phyloP scores from a whole-genome alignment of 768 basidiomycete genomes.

The Trametes meyenii region DNA sequence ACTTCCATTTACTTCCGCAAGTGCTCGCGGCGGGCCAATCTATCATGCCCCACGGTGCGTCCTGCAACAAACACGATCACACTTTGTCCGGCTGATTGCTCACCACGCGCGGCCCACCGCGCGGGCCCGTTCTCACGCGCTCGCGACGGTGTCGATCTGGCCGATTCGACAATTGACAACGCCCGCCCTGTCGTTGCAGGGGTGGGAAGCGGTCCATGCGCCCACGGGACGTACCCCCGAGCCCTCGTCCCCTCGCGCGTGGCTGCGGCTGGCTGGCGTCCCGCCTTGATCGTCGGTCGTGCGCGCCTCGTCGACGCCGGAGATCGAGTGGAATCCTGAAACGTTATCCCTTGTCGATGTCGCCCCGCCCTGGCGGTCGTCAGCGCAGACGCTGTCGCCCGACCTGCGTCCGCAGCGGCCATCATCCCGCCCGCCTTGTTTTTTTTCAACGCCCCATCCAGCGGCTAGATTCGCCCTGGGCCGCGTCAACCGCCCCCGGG shows the following conservation, averaged over 20 bases:
- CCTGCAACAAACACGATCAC: neutral
- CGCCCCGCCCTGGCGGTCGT: neutral
- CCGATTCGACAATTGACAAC: neutral
- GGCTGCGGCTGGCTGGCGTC: neutral
- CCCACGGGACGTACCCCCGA: neutral
- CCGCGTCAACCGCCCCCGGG: neutral
- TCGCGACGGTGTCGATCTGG: neutral
- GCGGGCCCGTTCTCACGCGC: neutral
- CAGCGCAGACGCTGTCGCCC: neutral
- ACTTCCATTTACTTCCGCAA: slow-evolving; percentile 17
- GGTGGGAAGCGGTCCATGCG: neutral
- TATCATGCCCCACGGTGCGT: slow-evolving; percentile 5
- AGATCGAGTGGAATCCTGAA: neutral
- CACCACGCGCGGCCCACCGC: neutral
- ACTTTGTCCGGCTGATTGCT: slow-evolving; percentile 2
- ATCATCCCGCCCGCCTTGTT: neutral
- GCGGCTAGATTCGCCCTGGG: slow-evolving; percentile 6
- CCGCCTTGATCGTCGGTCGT: slow-evolving; percentile 6
- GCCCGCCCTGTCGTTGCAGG: neutral
- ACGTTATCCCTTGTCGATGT: neutral
- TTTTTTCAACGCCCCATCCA: neutral
- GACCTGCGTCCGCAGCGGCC: slow-evolving; percentile 3
- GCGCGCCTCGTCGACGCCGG: neutral
- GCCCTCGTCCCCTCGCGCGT: neutral
- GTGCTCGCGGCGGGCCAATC: slow-evolving; percentile 15